These are phyloP conservation scores for Sechiopsis laciniata DNA, from an alignment of 306 rosid genomes.

Conservation along the genomic window DNA sequence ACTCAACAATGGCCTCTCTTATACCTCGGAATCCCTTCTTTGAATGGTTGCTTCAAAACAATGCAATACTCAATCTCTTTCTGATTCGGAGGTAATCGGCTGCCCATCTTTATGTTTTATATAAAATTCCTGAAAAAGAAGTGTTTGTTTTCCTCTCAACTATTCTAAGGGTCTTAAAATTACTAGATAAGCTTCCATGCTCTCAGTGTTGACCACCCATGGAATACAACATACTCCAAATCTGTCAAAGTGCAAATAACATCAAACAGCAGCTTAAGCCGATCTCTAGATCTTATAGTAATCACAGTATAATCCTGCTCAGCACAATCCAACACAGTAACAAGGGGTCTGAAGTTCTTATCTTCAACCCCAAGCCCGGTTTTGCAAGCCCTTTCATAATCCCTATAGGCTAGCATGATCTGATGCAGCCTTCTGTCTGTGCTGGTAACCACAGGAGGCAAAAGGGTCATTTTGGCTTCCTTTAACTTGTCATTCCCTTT, in stretches of 20 bases:
- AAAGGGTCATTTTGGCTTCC: slow-evolving; percentile 62
- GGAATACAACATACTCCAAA: slow-evolving; percentile 89
- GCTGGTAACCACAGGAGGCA: slow-evolving; percentile 65
- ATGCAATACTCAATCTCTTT: slow-evolving; percentile 67
- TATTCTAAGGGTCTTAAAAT: too few species aligned
- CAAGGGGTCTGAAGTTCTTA: slow-evolving; percentile 52
- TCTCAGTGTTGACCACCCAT: slow-evolving; percentile 69
- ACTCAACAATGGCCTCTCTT: not conserved
- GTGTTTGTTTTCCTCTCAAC: too few species aligned
- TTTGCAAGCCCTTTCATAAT: slow-evolving; percentile 62
- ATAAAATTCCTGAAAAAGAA: slow-evolving; percentile 62
- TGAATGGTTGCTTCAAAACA: slow-evolving; percentile 97
- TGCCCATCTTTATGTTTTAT: slow-evolving; percentile 83
- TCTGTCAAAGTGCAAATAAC: slow-evolving; percentile 90
- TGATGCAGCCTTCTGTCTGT: slow-evolving; percentile 88
- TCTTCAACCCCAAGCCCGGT: slow-evolving; percentile 37
- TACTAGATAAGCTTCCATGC: slow-evolving; percentile 84
- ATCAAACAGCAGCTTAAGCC: slow-evolving; percentile 85
- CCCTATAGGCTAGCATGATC: slow-evolving; percentile 93
- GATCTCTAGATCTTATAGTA: slow-evolving; percentile 73
- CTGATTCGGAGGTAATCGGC: slow-evolving; percentile 86
- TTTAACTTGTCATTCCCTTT: slow-evolving; percentile 59
- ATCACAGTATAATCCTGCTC: slow-evolving; percentile 80
- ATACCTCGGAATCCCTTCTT: slow-evolving; percentile 82
- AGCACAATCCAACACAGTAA: slow-evolving; percentile 57